Evolutionary conservation across 768 basidiomycete genomes (phyloP).

Genomic region (Phlebiopsis gigantea): DNA sequence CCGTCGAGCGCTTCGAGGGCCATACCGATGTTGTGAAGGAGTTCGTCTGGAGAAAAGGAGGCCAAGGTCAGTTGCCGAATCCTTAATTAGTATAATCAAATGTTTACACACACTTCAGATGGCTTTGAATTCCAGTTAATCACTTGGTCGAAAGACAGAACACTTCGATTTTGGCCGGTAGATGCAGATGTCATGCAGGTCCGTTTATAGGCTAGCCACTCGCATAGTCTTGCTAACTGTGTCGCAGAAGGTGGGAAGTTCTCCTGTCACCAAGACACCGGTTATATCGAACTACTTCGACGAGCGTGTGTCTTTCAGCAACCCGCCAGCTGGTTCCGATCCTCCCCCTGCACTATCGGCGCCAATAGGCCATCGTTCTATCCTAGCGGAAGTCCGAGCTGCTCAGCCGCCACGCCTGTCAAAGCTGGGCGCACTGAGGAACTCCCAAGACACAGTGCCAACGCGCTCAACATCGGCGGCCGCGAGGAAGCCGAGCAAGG

Average conservation of each 20-base stretch:
- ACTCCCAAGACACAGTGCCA: slow-evolving; percentile 10
- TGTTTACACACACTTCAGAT: slow-evolving; percentile 21
- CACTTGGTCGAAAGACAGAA: slow-evolving; percentile 88
- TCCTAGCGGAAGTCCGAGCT: slow-evolving; percentile 68
- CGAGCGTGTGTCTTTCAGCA: slow-evolving; percentile 46
- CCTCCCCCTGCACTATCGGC: slow-evolving; percentile 51
- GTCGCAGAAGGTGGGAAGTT: slow-evolving; percentile 24
- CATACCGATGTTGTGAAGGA: slow-evolving; percentile 95
- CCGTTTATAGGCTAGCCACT: too few species aligned
- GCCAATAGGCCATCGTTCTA: slow-evolving; percentile 59
- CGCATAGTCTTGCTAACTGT: too few species aligned
- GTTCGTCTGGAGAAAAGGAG: slow-evolving; percentile 89
- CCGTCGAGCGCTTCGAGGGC: slow-evolving; percentile 77
- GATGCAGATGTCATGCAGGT: slow-evolving; percentile 67
- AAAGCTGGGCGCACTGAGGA: slow-evolving; percentile 5
- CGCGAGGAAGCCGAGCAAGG: slow-evolving; percentile 13
- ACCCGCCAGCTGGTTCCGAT: slow-evolving; percentile 33
- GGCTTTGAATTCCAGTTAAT: slow-evolving; percentile 56
- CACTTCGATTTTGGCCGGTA: slow-evolving; percentile 88
- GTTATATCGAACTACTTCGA: slow-evolving; percentile 17
- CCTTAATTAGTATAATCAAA: too few species aligned
- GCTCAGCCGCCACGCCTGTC: slow-evolving; percentile 30
- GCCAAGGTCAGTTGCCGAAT: slow-evolving; percentile 36
- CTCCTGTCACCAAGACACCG: slow-evolving; percentile 10
- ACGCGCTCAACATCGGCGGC: slow-evolving; percentile 28